Base-by-base conservation (phyloP, 805 yeast species). In the Starmerella cellae region DNA sequence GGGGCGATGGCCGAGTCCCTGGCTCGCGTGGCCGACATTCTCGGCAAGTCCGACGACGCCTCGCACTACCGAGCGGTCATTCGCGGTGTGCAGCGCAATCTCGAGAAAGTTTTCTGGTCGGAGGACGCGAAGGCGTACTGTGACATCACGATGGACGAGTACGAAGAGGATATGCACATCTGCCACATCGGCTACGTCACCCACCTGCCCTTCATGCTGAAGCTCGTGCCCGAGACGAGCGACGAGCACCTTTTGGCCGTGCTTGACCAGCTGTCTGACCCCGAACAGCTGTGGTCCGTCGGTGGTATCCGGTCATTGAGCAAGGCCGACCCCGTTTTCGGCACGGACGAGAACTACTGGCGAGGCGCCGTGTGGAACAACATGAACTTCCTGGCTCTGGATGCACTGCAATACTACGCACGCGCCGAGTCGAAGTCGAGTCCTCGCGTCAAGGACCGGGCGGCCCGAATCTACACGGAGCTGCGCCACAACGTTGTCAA, bases 281-380 rank as follows among this genome's bases (percentile, higher is more conserved):
- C 85, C 1, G 73, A 74, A 11, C 77, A 78, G 54, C 62, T 91
- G 41, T 87, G 91, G 81, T 63, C 83, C 6, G 70, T 70, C 1
- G 84, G 58, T 51, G 98, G 98, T 13, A 65, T 91, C 29, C 68
- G 95, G 48, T 81, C 94, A 0, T 64, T 91, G 29, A 81, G 95
- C 1, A 75, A 74, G 53, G 52, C 67, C 4, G 87, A 82, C 53
- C 64, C 64, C 18, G 63, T 56, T 45, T 91, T 79, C 62, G 80
- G 80, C 42, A 73, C 77, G 0, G 88, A 71, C 6, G 98, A 91
- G 56, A 78, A 88, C 60, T 91, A 91, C 64, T 91, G 98, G 98
- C 73, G 95, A 49, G 91, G 95, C 1, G 83, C 93, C 17, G 69
- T 91, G 22, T 91, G 97, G 97, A 67, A 85, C 52, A 82, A 85